Evolutionary conservation across 2,329 filamentous ascomycete species (phyloP), one percentile per base, ranked within the genome.

Genomic region (Diaporthe vaccinii): DNA sequence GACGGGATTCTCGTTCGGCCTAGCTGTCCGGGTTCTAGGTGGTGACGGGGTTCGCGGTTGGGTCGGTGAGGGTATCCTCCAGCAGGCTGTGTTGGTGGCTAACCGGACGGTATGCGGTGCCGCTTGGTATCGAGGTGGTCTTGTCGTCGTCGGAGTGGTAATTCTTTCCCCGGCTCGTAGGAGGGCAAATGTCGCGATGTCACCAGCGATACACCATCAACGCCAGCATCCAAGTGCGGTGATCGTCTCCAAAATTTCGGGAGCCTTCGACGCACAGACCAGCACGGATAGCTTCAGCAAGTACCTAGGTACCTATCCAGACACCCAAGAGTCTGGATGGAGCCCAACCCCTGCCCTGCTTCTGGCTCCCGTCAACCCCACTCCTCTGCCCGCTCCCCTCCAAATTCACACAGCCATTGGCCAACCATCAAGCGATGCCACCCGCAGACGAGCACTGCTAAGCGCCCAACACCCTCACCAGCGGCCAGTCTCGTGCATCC

Each of bases 391-490:
- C 31, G 25, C 34, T 8, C 25, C 41, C 39, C 25, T 7, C 15
- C 25, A 20, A 10, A 3, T 28, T 49, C 34, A 36, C 44, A 4
- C 49, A 44, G 39, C 39, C 36, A 76, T 67, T 74, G 75, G 72
- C 75, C 72, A 74, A 74, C 75, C 65, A 76, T 15, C 53, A 53
- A 12, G 72, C 67, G 53, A 39, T 72, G 73, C 31, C 58, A 36
- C 65, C 67, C 68, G 20, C 22, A 49, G 49, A 36, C 49, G 51
- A 72, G 72, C 65, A 74, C 72, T 67, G 75, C 75, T 76, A 76
- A 76, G 75, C 75, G 75, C 75, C 75, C 51, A 67, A 73, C 72
- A 55, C 44, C 70, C 57, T 73, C 70, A 28, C 9, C 58, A n/a
- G 58, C 46, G 44, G 49, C 70, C 70, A 72, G 57, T 72, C 57